Evolutionary conservation across 352 stramenopile species (phyloP), one percentile per base, ranked within the genome.

Genomic region (Phytophthora rubi): DNA sequence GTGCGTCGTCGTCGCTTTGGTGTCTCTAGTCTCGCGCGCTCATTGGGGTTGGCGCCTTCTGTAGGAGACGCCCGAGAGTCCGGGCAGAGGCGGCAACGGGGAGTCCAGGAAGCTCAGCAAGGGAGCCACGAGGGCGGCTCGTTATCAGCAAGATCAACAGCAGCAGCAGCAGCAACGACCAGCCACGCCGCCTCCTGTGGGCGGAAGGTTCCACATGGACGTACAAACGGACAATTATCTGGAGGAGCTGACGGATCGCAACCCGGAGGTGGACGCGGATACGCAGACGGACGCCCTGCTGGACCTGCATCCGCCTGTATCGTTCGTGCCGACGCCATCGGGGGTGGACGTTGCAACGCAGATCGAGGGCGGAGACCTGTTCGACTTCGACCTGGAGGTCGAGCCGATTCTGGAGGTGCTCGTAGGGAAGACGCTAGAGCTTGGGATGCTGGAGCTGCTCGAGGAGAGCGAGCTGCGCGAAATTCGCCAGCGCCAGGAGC

Each of bases 311-410:
- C 79, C 90, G 6, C 77, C 90, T 3, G 79, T 97, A 15, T 78
- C 93, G 3, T 98, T 98, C 71, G 68, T 98, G 3, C 92, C 91
- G 3, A 71, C 76, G 18, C 93, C 97, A 23, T 97, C 86, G 7
- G 95, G 95, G 1, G 67, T 97, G 5, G 94, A 98, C 68, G 85
- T 76, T 28, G 71, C 80, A 54, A 98, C 94, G 13, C 94, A 99
- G 68, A 97, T 98, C 57, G 90, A 98, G 45, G 85, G 82, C 35
- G 93, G 92, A 44, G 95, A 99, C 63, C 76, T 99, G 42, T 98
- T 98, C 59, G 92, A 99, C 77, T 98, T 98, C 70, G 95, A 98
- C 63, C 57, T 98, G 10, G 95, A 99, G 72, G 95, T 98, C 23
- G 90, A 97, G 62, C 95, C 95, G 16, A 98, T 98, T 51, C 75